Evolutionary conservation across 805 yeast species (phyloP), one percentile per base, ranked within the genome.

Genomic region (Teunomyces aglyptinius): DNA sequence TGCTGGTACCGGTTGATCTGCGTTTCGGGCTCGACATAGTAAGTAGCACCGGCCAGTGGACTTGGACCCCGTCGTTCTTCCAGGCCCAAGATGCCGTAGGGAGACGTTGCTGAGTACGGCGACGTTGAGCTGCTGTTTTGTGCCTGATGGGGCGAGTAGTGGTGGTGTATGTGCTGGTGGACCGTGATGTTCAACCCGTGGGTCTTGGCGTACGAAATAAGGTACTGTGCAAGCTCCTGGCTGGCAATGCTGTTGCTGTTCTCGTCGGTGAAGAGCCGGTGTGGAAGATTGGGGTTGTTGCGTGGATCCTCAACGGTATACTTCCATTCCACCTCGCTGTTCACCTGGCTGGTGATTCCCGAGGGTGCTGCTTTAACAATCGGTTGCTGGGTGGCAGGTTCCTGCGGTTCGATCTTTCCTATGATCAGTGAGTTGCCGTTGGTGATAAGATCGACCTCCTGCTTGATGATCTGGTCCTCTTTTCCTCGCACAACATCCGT

Each of bases 131-230:
- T 41, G 41, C 41, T 47, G 38, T 31, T 42, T 38, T 32, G 22
- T 16, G 27, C 46, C 20, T 19, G 49, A 34, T 13, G 42, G 35
- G 40, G 49, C 6, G 76, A 73, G 63, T 85, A 84, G 64, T 86
- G 90, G 60, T 88, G 88, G 63, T 87, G 92, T 39, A 86, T 82
- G 63, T 88, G 96, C 61, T 89, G 96, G 65, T 89, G 96, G 16
- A 89, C 78, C 3, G 89, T 83, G 11, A 89, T 73, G 38, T 78
- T 75, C 36, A 86, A 67, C 15, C 78, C 75, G 53, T 79, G 75
- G 41, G 67, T 65, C 50, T 77, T 81, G 0, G 91, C 91, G 44
- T 82, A 75, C 29, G 78, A 77, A 6, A 86, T 73, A 7, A 86
- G 63, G 50, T 74, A 70, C 45, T 79, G 80, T 0, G 81, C 89